phyloP scores from a whole-genome alignment of 306 rosid species.

The Sicyos baderoa region DNA sequence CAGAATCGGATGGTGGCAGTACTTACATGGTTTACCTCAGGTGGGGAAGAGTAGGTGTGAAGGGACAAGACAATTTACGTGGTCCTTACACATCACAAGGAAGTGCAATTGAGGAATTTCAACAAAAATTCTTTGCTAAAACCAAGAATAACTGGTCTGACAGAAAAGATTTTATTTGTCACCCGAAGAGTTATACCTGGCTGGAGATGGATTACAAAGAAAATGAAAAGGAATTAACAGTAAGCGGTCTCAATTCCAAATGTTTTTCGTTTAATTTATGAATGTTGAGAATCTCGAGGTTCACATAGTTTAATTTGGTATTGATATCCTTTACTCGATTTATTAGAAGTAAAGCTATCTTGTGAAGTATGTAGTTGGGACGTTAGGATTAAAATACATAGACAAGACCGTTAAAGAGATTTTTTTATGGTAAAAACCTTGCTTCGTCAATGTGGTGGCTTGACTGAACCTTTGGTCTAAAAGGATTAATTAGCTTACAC shows the following conservation, averaged over 20 bases:
- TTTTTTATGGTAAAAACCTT: background rate
- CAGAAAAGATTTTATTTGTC: constrained; percentile 43
- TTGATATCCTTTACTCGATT: background rate
- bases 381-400: background rate
- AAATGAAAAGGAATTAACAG: constrained; percentile 42
- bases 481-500: no score
- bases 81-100: constrained; percentile 56
- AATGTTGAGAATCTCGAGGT: constrained; percentile 3
- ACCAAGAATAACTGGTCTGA: constrained; percentile 66
- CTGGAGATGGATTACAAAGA: constrained; percentile 81
- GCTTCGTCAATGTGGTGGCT: no score
- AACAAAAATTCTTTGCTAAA: constrained; percentile 58
- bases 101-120: constrained; percentile 53
- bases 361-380: background rate
- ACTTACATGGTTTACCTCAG: constrained; percentile 68
- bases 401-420: background rate
- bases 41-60: constrained; percentile 95
- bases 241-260: constrained; percentile 40
- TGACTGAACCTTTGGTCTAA: background rate
- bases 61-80: constrained; percentile 65
- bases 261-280: constrained; percentile 17
- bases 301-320: background rate
- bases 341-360: background rate
- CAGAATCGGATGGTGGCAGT: constrained; percentile 79
- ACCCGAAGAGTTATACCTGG: constrained; percentile 66